Evolutionary conservation across 139 green algal genomes (phyloP).

Genomic region (Chlorella sp.): DNA sequence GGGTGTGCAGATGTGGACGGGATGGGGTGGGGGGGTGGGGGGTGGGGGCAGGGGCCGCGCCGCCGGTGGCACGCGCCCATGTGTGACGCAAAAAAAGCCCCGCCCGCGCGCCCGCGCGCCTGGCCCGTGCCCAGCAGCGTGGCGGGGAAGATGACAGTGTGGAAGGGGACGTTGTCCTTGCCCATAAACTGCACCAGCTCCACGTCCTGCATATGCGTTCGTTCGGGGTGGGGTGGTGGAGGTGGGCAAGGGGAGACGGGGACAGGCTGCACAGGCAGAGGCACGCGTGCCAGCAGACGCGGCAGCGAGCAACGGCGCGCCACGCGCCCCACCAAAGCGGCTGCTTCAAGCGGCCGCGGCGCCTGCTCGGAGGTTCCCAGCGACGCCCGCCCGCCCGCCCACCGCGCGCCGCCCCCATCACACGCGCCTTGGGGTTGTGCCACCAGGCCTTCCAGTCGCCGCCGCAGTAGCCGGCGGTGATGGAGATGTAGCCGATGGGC

Average conservation of each 20-base stretch:
- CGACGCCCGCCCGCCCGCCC: neutral
- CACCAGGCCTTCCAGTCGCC: constrained; percentile 89
- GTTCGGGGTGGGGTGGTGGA: too few species aligned
- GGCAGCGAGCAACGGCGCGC: too few species aligned
- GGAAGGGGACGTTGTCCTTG: constrained; percentile 99
- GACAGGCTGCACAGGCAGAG: too few species aligned
- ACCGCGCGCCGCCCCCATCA: too few species aligned
- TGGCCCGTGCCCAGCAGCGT: constrained; percentile 76
- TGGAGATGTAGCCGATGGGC: constrained; percentile 97
- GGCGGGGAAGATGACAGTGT: constrained; percentile 98
- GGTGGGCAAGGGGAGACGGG: too few species aligned
- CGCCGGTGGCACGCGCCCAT: too few species aligned
- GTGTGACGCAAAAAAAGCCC: too few species aligned
- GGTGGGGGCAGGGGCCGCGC: too few species aligned
- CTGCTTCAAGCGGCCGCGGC: neutral
- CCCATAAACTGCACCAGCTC: constrained; percentile 99
- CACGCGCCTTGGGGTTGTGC: constrained; percentile 71
- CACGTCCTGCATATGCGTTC: constrained; percentile 90
- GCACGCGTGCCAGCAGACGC: too few species aligned
- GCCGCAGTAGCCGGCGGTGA: constrained; percentile 93
- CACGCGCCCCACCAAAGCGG: too few species aligned
- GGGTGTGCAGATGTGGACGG: neutral
- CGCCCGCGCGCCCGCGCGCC: too few species aligned
- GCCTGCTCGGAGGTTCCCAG: neutral
- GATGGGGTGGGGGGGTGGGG: neutral